Percentiles rank a stretch among this genome's conserved stretches.
Evolutionary conservation across 352 stramenopile genomes (phyloP).

Genomic region (Pythium vanterpoolii): DNA sequence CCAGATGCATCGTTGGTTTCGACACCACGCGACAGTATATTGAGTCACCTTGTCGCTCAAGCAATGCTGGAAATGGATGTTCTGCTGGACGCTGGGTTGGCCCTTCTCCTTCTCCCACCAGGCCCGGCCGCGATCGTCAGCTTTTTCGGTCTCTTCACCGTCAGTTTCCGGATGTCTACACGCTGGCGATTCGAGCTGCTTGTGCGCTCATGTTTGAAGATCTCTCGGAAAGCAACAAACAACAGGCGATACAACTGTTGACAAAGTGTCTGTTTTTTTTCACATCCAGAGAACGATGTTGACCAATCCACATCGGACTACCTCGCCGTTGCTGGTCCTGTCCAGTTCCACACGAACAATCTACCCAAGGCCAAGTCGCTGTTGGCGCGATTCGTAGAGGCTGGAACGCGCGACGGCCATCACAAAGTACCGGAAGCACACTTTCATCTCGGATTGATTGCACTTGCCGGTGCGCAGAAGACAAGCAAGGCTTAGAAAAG

Average conservation of each 20-base stretch:
- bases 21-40: not conserved
- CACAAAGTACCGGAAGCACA: slow-evolving; percentile 5
- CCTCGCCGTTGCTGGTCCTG: not conserved
- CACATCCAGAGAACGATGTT: not conserved
- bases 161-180: not conserved
- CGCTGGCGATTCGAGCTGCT: not conserved
- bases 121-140: not conserved
- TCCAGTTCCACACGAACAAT: not conserved
- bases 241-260: not conserved
- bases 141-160: slow-evolving; percentile 5
- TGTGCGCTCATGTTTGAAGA: slow-evolving; percentile 8
- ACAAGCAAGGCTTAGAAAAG: not conserved
- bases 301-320: slow-evolving; percentile 1
- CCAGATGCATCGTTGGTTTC: not conserved
- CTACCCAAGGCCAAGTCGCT: not conserved
- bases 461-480: not conserved
- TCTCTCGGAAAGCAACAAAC: not conserved
- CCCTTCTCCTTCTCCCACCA: not conserved
- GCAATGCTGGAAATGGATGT: not conserved
- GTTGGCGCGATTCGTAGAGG: not conserved
- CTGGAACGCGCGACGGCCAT: not conserved
- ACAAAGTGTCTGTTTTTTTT: slow-evolving; percentile 2
- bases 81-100: not conserved
- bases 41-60: not conserved
- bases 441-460: slow-evolving; percentile 5